Percentiles rank a stretch among this genome's conserved stretches.
These are phyloP conservation scores for Thielaviopsis populi DNA, from an alignment of 2,329 filamentous ascomycete genomes.

Conservation along the genomic window DNA sequence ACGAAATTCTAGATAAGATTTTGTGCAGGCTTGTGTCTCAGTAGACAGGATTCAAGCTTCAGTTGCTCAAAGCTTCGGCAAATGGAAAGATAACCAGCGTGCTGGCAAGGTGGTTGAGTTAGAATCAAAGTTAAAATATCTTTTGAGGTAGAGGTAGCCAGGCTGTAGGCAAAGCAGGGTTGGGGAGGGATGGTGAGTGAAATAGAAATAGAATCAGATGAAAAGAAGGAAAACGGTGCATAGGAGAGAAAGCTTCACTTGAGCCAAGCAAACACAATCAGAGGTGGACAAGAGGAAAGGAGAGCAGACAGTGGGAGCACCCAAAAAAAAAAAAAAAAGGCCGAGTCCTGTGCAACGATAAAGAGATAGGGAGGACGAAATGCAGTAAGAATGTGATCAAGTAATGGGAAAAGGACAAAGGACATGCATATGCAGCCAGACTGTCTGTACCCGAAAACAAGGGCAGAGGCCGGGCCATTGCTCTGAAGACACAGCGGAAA, in stretches of 20 bases:
- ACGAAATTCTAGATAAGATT: not conserved
- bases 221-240: not conserved
- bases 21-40: not conserved
- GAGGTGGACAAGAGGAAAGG: not conserved
- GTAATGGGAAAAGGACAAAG: not conserved
- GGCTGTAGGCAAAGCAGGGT: not conserved
- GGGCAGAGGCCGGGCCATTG: not conserved
- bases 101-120: not conserved
- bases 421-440: not conserved
- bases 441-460: not conserved
- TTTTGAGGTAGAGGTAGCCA: not conserved
- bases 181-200: not conserved
- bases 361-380: not conserved
- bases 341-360: conserved; percentile 2
- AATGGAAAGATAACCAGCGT: not conserved
- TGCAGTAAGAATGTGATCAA: not conserved
- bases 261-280: not conserved
- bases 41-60: not conserved
- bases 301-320: not conserved
- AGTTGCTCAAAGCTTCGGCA: not conserved
- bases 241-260: not conserved
- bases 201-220: not conserved
- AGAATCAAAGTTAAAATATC: not conserved
- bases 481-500: not conserved
- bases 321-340: too few relatives aligned